Base-by-base conservation (phyloP, 495 filamentous ascomycete genomes). In the Ramalina intermedia region DNA sequence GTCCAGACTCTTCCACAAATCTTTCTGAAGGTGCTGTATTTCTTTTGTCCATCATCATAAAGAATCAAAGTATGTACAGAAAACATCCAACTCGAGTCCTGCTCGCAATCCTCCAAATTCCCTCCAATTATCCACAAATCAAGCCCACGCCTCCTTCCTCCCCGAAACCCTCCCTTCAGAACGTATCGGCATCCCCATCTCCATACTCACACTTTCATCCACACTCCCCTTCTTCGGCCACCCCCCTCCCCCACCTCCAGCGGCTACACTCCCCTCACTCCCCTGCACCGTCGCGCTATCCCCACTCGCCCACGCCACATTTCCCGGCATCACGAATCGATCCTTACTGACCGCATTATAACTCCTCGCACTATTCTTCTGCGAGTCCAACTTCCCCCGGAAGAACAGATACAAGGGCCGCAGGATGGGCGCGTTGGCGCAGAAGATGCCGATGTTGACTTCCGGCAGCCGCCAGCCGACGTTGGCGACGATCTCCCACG, bases 371-470 rank as follows among this genome's bases (percentile, higher is more conserved):
- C 37, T 46, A 14, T 16, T 47, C 3, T 29, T 21, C 7, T 49
- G 41, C 17, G 50, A 40, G 8, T 46, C 46, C 8, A 56, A 21
- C 13, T 51, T 21, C 24, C 54, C 54, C 4, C 37, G 41, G 37
- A 50, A 44, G 42, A 43, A 56, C 33, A 56, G 38, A 24, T 56
- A 56, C 8, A 56, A 13, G 6, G 56, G 56, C 17, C 56, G 56
- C 1, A 58, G 8, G 36, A 54, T 33, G 1, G 53, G 56, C 1
- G 53, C 53, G 50, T 54, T 55, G 39, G 56, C 56, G 47, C 51
- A 51, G 26, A 55, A 49, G 14, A 56, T 56, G 23, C 56, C 56
- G 41, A 58, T 54, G 41, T 58, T 56, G 43, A 58, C 56, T 49
- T 58, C 56, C 6, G 47, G 51, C 21, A 56, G 39, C 12, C 54